phyloP scores from a whole-genome alignment of 1,139 yeast species.

The Debaryomyces subglobosus region DNA sequence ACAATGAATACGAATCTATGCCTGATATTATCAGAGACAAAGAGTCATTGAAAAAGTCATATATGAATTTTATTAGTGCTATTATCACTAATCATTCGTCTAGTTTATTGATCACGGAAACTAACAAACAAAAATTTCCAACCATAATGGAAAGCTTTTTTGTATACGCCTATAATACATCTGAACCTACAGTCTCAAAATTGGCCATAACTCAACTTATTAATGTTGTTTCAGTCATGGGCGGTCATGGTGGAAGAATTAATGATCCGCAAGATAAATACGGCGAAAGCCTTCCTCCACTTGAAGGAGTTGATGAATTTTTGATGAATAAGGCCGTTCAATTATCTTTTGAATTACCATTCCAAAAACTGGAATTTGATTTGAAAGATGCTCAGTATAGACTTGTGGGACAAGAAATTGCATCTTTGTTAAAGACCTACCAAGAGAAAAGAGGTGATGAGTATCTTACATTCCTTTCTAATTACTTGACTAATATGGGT shows the following conservation, averaged over 20 bases:
- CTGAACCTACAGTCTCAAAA: constrained; percentile 61
- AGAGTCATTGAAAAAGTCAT: constrained; percentile 65
- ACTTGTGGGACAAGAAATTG: constrained; percentile 72
- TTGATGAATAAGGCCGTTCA: constrained; percentile 71
- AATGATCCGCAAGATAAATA: constrained; percentile 56
- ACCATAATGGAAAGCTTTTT: constrained; percentile 65
- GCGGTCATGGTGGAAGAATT: constrained; percentile 62
- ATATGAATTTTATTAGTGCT: constrained; percentile 68
- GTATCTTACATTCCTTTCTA: constrained; percentile 53
- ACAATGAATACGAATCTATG: constrained; percentile 30
- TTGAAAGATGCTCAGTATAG: constrained; percentile 80
- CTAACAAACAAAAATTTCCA: constrained; percentile 66
- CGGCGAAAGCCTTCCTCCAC: constrained; percentile 53
- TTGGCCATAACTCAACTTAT: constrained; percentile 70
- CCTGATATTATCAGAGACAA: constrained; percentile 63
- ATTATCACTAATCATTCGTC: constrained; percentile 78
- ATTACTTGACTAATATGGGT: constrained; percentile 62
- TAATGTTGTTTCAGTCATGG: constrained; percentile 68
- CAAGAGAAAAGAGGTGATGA: constrained; percentile 44
- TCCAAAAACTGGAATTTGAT: constrained; percentile 65
- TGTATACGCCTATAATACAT: constrained; percentile 63
- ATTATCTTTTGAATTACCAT: constrained; percentile 77
- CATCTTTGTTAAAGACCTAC: constrained; percentile 67
- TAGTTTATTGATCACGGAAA: constrained; percentile 70
- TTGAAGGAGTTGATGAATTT: constrained; percentile 74